Base-by-base conservation (phyloP, 1,284 basidiomycete species). In the Sporisorium scitamineum region DNA sequence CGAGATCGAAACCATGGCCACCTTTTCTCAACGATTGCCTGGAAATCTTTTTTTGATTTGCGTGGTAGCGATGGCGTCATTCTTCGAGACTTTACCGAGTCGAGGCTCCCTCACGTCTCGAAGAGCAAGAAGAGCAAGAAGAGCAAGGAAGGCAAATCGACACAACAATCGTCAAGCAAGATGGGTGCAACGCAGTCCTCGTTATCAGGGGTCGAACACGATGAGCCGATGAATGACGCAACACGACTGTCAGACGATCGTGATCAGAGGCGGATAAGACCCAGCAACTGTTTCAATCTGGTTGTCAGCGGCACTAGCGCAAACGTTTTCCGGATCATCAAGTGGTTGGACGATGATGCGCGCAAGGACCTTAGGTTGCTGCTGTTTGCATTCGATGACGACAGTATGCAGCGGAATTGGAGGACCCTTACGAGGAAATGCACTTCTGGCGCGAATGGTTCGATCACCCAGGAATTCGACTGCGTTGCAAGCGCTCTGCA, bases 301-400 rank as follows among this genome's bases (percentile, higher is more conserved):
- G 41, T 42, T 20, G 41, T 42, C 20, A 42, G 41, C n/a, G 41
- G 41, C 41, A 42, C 41, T 2, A 20, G 41, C n/a, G 41, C 41
- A 7, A 5, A 42, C 5, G 41, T 42, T 20, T 42, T 42, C 18
- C 41, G 18, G 7, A 42, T 42, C 41, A 42, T 42, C 20, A n/a
- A 20, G 18, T 2, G 20, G n/a, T 10, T 42, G 4, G n/a, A 42
- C 10, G 5, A 20, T 20, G 18, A 42, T 20, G 41, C 41, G 20
- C 41, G 41, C 41, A 42, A 42, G 3, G 14, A 5, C 41, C 41
- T 42, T 2, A 42, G n/a, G 41, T n/a, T 42, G 41, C 41, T 42
- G 41, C 41, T 42, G 41, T 42, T 42, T 20, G 41, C 41, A 42
- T 42, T 42, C 41, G 41, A 42, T 11, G 41, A 42, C 41, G 41